Conservation (phyloP, 345 rosid species). For the Pistacia vera region DNA sequence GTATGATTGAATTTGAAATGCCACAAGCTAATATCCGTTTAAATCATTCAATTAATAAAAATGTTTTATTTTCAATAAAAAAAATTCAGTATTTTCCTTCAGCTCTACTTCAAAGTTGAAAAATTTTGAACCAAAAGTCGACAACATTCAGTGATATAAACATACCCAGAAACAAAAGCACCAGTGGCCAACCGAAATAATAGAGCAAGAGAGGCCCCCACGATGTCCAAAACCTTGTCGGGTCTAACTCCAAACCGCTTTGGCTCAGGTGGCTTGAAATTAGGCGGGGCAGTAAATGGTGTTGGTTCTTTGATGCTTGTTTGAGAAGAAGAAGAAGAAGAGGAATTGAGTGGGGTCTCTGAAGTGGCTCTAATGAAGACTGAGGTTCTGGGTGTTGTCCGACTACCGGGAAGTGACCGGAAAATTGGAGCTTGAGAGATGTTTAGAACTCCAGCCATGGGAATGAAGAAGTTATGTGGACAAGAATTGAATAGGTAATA, state of each 20-base stretch:
- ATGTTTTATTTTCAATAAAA: too few relatives aligned
- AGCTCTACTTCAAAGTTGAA: not conserved
- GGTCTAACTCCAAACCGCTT: conserved; percentile 60
- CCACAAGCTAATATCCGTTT: not conserved
- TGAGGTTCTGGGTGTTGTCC: conserved; percentile 25
- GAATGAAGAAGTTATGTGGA: not conserved
- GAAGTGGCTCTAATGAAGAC: conserved; percentile 52
- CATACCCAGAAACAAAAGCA: conserved; percentile 75
- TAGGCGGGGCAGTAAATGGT: conserved; percentile 52
- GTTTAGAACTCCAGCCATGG: conserved; percentile 66
- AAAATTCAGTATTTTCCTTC: too few relatives aligned
- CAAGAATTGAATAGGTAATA: not conserved
- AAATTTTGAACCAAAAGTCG: not conserved
- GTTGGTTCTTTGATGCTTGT: conserved; percentile 27
- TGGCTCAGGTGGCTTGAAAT: conserved; percentile 77
- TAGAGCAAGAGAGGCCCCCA: conserved; percentile 72
- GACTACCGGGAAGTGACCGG: conserved; percentile 29
- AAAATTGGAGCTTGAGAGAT: conserved; percentile 43
- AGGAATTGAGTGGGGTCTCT: conserved; percentile 24
- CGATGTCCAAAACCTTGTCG: conserved; percentile 57
- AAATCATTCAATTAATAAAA: too few relatives aligned
- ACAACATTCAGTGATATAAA: not conserved
- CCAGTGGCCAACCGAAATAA: conserved; percentile 81
- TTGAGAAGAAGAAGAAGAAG: conserved; percentile 28
- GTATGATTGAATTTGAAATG: conserved; percentile 1